phyloP scores from a whole-genome alignment of 2,329 filamentous ascomycete genomes.

The Rhynchosporium agropyri region DNA sequence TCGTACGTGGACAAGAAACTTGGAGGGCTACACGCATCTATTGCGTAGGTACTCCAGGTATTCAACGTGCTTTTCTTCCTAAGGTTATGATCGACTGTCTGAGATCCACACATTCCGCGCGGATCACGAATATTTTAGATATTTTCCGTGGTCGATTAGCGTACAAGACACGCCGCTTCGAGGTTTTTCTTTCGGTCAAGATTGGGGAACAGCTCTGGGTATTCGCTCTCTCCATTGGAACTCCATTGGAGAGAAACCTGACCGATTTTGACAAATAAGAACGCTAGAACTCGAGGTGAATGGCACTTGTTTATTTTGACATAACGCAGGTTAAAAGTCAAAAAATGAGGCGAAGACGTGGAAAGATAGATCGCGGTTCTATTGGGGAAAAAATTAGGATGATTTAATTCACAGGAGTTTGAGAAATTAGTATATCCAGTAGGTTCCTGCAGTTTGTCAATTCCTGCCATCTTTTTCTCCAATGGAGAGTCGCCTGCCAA shows the following conservation, averaged over 20 bases:
- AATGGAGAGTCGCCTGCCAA: background rate
- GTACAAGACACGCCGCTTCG: background rate
- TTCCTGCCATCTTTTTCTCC: background rate
- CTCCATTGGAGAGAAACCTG: too few species aligned
- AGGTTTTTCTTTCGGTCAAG: background rate
- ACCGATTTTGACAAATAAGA: too few species aligned
- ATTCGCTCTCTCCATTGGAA: too few species aligned
- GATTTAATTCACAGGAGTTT: background rate
- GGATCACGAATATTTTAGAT: too few species aligned
- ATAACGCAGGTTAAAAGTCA: too few species aligned
- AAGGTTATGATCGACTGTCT: conserved; percentile 14
- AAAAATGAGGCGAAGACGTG: too few species aligned
- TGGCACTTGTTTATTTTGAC: too few species aligned
- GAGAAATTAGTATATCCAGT: too few species aligned
- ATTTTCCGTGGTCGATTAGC: background rate
- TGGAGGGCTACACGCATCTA: conserved; percentile 4
- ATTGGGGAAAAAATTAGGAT: background rate
- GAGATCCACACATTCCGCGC: conserved; percentile 8
- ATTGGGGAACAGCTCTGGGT: background rate
- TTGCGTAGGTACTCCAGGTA: background rate
- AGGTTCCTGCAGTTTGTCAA: too few species aligned
- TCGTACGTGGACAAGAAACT: background rate
- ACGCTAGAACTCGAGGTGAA: too few species aligned
- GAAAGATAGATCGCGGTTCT: background rate
- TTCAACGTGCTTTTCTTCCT: background rate